These are phyloP conservation scores for Angophora floribunda DNA, from an alignment of 345 rosid genomes.

Conservation along the genomic window DNA sequence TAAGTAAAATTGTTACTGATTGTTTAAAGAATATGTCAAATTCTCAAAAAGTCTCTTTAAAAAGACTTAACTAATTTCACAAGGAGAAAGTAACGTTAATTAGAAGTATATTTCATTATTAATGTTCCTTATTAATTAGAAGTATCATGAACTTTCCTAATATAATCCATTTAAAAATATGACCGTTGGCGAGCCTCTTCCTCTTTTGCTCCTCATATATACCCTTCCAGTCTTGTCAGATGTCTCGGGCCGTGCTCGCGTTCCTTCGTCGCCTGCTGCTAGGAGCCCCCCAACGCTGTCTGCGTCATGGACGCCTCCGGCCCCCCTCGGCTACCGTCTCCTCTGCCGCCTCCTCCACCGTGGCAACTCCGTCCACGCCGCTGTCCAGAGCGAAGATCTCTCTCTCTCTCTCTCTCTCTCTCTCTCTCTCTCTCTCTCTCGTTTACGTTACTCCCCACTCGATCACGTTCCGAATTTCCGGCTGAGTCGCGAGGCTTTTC, in stretches of 20 bases:
- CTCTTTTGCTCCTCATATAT: not conserved
- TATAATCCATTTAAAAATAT: too few relatives aligned
- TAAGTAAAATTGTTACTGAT: too few relatives aligned
- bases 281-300: constrained; percentile 6
- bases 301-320: constrained; percentile 69
- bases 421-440: not conserved
- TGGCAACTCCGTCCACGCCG: constrained; percentile 58
- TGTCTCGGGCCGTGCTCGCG: not conserved
- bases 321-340: constrained; percentile 31
- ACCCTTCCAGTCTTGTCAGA: not conserved
- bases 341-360: constrained; percentile 29
- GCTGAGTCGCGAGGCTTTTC: not conserved
- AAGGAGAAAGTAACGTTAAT: too few relatives aligned
- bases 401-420: not conserved
- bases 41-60: too few relatives aligned
- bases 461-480: too few relatives aligned
- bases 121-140: too few relatives aligned
- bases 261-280: constrained; percentile 6
- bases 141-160: not conserved
- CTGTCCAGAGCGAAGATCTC: constrained; percentile 29
- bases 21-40: too few relatives aligned
- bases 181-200: not conserved
- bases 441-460: not conserved
- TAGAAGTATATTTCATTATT: too few relatives aligned
- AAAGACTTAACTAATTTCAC: too few relatives aligned